Conservation (phyloP, 75 land plant species). For the Larix kaempferi region DNA sequence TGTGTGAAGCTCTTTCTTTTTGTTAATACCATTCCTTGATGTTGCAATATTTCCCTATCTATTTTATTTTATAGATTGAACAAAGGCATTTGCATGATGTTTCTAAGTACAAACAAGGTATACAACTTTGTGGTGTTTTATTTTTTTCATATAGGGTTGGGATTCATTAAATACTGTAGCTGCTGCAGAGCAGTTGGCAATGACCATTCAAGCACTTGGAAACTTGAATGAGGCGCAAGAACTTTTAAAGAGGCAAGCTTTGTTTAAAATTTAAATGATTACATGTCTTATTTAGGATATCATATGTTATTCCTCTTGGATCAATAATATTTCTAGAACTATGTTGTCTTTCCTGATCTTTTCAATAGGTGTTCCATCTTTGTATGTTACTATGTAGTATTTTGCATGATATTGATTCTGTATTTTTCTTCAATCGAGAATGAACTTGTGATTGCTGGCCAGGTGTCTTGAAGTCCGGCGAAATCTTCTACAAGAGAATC, state of each 20-base stretch:
- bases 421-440: neutral
- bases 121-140: neutral
- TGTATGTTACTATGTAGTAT: neutral
- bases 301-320: neutral
- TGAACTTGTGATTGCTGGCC: conserved; percentile 1
- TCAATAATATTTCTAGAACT: neutral
- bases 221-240: conserved; percentile 48
- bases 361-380: neutral
- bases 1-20: no score
- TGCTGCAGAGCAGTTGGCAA: conserved; percentile 51
- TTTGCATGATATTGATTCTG: neutral
- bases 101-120: neutral
- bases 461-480: conserved; percentile 48
- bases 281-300: neutral
- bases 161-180: conserved; percentile 49
- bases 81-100: no score
- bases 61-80: no score
- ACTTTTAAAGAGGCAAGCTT: conserved; percentile 41
- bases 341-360: conserved; percentile 1
- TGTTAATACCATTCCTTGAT: no score
- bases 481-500: conserved; percentile 31
- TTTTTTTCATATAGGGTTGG: conserved; percentile 45
- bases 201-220: conserved; percentile 46
- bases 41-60: no score
- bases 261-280: neutral